Evolutionary conservation across 345 rosid species (phyloP).

Genomic region (Aquilaria sinensis): DNA sequence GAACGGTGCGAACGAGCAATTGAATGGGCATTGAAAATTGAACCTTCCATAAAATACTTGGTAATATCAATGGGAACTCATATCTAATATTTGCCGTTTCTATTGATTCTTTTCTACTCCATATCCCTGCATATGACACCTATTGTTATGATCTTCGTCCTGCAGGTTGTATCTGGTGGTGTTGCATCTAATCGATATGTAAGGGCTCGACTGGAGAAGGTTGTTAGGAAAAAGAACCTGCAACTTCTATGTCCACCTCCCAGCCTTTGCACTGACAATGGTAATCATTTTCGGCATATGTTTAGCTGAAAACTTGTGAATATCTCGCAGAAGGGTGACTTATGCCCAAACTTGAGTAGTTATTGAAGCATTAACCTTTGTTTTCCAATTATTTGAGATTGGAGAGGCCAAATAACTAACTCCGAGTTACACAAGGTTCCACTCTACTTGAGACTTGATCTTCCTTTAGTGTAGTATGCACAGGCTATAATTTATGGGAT

Average conservation of each 20-base stretch:
- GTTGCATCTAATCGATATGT: conserved; percentile 89
- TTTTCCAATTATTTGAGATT: too few relatives aligned
- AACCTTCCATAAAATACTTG: conserved; percentile 76
- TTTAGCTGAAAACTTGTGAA: not conserved
- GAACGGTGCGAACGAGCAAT: conserved; percentile 91
- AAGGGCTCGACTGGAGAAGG: conserved; percentile 54
- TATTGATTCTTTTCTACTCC: conserved; percentile 7
- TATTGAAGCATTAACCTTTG: too few relatives aligned
- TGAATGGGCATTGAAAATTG: conserved; percentile 82
- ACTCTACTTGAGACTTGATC: too few relatives aligned
- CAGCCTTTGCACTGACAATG: conserved; percentile 89
- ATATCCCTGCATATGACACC: conserved; percentile 2
- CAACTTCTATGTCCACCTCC: conserved; percentile 90
- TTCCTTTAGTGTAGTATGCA: too few relatives aligned
- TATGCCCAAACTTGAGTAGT: too few relatives aligned
- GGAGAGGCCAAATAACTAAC: too few relatives aligned
- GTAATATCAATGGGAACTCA: conserved; percentile 28
- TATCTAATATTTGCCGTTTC: conserved; percentile 5
- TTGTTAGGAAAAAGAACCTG: conserved; percentile 57
- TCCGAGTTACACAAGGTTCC: too few relatives aligned
- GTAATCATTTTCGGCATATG: conserved; percentile 22
- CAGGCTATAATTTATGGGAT: too few relatives aligned
- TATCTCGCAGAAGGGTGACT: too few relatives aligned
- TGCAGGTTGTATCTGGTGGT: conserved; percentile 92
- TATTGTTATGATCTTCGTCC: conserved; percentile 10